Evolutionary conservation across 768 basidiomycete species (phyloP).

Genomic region (Symmetrospora coprosmae): DNA sequence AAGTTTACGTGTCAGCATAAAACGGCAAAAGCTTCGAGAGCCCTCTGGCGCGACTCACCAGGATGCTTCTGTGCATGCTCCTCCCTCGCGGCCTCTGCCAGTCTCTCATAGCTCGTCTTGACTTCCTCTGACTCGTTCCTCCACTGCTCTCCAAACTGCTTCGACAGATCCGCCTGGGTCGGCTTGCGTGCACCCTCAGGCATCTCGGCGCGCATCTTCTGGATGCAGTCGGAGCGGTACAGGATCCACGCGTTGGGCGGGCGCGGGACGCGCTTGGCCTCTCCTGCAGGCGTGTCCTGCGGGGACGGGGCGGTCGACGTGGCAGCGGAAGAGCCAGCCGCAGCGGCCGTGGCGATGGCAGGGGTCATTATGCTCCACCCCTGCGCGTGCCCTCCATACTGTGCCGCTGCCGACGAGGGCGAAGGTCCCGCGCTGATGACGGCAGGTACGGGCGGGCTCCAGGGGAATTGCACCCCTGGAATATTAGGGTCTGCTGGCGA

Average conservation of each 20-base stretch:
- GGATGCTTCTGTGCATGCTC: slow-evolving; percentile 20
- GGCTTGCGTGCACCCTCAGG: slow-evolving; percentile 34
- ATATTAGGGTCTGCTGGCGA: too few species aligned
- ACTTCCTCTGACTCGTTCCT: slow-evolving; percentile 44
- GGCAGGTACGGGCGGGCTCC: too few species aligned
- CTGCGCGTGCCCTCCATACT: too few species aligned
- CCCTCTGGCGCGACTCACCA: slow-evolving; percentile 14
- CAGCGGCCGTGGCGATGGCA: too few species aligned
- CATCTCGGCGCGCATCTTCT: slow-evolving; percentile 24
- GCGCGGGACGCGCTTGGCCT: slow-evolving; percentile 34
- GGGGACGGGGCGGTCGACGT: too few species aligned
- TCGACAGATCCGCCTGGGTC: slow-evolving; percentile 54
- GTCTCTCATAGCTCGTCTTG: slow-evolving; percentile 12
- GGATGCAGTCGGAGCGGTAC: slow-evolving; percentile 52
- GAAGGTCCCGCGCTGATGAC: too few species aligned
- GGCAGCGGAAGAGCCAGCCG: too few species aligned
- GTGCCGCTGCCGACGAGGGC: too few species aligned
- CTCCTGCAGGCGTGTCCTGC: too few species aligned
- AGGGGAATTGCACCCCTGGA: too few species aligned
- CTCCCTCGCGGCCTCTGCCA: slow-evolving; percentile 11
- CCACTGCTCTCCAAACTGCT: slow-evolving; percentile 53
- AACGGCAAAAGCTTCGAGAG: background rate
- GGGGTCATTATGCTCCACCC: too few species aligned
- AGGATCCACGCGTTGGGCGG: slow-evolving; percentile 74
- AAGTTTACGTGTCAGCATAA: background rate